phyloP scores from a whole-genome alignment of 2,329 filamentous ascomycete genomes.

The Ceratocystis colombiana region DNA sequence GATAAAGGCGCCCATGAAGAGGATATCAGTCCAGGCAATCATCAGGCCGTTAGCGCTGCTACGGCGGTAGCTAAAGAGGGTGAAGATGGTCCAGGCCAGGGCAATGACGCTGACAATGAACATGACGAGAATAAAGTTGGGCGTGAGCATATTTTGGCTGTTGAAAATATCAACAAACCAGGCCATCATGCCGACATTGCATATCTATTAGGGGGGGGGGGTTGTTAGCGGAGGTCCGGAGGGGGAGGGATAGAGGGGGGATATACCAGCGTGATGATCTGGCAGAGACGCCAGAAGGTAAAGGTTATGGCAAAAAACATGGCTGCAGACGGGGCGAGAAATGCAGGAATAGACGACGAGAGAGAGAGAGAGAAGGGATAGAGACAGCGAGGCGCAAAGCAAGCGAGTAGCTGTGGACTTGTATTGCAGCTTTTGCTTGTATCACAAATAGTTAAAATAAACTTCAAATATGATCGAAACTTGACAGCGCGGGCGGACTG shows the following conservation, averaged over 20 bases:
- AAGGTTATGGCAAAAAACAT: conserved; percentile 57
- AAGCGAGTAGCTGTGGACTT: neutral
- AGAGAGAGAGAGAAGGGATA: neutral
- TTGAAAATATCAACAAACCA: conserved; percentile 56
- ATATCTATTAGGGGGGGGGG: conserved; percentile 40
- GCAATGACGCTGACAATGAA: conserved; percentile 58
- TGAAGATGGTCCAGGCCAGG: conserved; percentile 53
- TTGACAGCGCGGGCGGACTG: neutral
- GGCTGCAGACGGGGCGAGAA: conserved; percentile 29
- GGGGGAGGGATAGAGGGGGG: neutral
- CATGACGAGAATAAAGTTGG: conserved; percentile 52
- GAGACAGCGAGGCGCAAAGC: neutral
- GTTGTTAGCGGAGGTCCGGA: conserved; percentile 19
- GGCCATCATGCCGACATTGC: conserved; percentile 55
- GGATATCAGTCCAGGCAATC: conserved; percentile 50
- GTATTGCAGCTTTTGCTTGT: no score
- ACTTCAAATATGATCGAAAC: neutral
- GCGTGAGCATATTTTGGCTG: conserved; percentile 47
- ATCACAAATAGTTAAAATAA: no score
- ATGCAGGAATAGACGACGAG: conserved; percentile 4
- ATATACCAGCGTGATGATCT: conserved; percentile 54
- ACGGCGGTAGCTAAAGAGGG: conserved; percentile 57
- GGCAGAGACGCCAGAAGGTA: conserved; percentile 50
- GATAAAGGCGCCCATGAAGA: conserved; percentile 55
- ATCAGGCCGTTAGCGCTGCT: conserved; percentile 51